phyloP scores from a whole-genome alignment of 345 rosid species.

The Acer campestre region DNA sequence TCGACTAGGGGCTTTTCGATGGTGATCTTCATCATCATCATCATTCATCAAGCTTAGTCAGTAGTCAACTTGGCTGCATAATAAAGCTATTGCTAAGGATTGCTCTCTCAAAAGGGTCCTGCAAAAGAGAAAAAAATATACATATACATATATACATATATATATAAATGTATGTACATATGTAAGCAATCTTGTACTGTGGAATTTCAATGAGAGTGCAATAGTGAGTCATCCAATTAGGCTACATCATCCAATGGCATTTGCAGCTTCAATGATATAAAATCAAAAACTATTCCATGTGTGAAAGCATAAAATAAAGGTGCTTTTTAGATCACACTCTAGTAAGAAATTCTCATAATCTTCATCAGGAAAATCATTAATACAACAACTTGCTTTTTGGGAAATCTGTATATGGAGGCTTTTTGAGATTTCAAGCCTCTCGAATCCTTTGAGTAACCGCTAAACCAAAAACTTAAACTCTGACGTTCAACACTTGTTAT shows the following conservation, averaged over 20 bases:
- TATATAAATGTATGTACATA: not conserved
- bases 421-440: too few species aligned
- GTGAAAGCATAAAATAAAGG: too few species aligned
- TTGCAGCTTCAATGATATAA: not conserved
- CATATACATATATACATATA: too few species aligned
- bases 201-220: conserved; percentile 31
- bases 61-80: conserved; percentile 46
- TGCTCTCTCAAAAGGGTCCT: conserved; percentile 10
- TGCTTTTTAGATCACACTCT: too few species aligned
- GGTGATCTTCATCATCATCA: conserved; percentile 18
- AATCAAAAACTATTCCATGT: too few species aligned
- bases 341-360: too few species aligned
- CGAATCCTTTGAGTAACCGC: not conserved
- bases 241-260: conserved; percentile 37
- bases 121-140: not conserved
- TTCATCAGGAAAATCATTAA: too few species aligned
- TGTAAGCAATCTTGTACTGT: conserved; percentile 18
- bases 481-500: too few species aligned
- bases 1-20: conserved; percentile 33
- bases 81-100: not conserved
- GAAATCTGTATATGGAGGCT: too few species aligned
- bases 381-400: too few species aligned
- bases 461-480: too few species aligned
- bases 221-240: conserved; percentile 39
- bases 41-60: not conserved